phyloP scores from a whole-genome alignment of 2,329 filamentous ascomycete genomes.

The Aureobasidium musti region DNA sequence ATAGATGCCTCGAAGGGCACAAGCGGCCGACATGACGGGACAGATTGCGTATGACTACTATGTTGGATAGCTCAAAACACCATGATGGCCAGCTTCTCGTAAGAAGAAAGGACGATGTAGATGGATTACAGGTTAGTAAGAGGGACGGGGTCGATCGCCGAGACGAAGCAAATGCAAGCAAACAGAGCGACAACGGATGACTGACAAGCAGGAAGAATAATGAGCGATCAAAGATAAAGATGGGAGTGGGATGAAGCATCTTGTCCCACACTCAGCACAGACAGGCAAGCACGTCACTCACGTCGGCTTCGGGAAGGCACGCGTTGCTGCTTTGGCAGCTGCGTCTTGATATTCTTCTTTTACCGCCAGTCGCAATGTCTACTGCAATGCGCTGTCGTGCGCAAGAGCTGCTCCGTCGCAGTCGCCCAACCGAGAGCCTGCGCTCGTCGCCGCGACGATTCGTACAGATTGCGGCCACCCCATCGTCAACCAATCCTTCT shows the following conservation, averaged over 20 bases:
- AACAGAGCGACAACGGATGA: not conserved
- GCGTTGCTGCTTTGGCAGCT: not conserved
- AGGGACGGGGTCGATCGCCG: not conserved
- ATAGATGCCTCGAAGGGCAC: slow-evolving; percentile 16
- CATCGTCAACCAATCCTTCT: slow-evolving; percentile 44
- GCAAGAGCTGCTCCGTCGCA: slow-evolving; percentile 26
- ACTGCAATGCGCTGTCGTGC: slow-evolving; percentile 39
- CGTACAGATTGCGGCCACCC: slow-evolving; percentile 52
- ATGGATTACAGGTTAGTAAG: not conserved
- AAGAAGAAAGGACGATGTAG: not conserved
- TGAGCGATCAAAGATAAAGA: not conserved
- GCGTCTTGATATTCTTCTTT: not conserved
- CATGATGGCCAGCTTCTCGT: slow-evolving; percentile 29
- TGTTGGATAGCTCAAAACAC: slow-evolving; percentile 20
- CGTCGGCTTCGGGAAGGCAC: slow-evolving; percentile 9
- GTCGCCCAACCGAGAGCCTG: slow-evolving; percentile 32
- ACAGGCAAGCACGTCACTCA: slow-evolving; percentile 14
- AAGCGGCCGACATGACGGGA: slow-evolving; percentile 7
- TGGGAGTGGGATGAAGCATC: not conserved
- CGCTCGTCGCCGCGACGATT: slow-evolving; percentile 37
- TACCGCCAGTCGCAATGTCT: slow-evolving; percentile 15
- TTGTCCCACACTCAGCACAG: slow-evolving; percentile 10
- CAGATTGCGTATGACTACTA: not conserved
- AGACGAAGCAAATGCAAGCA: not conserved
- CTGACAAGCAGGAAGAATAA: not conserved